Base-by-base conservation (phyloP, 768 basidiomycete species). In the Macrolepiota albuminosa region DNA sequence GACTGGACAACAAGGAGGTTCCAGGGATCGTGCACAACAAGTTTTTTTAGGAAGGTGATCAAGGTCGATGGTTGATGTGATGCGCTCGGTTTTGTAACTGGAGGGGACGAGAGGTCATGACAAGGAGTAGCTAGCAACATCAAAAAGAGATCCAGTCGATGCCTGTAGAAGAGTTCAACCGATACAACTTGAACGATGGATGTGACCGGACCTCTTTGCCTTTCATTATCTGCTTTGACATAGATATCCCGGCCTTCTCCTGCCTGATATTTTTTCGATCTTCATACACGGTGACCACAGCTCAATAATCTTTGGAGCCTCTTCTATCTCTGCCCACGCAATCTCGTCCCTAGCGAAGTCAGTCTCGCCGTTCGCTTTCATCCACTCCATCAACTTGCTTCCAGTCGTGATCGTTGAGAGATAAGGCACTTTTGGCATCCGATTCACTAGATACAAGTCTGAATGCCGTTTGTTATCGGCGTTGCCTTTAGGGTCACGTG, bases 21-120 rank as follows among this genome's bases (percentile, higher is more conserved):
- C 63, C 70, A 78, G 0, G 80, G 79, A 57, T 80, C 79, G 54
- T 81, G 79, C 0, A 81, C 76, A 18, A 75, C 61, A 9, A 81
- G 68, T 21, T 21, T 64, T 77, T 63, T 74, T 61, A 0, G 81
- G 81, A 34, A 75, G 67, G 10, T 55, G 57, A 18, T 67, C 61
- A 33, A 68, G 68, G 21, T 67, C 64, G 24, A 74, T 70, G 13
- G 67, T 59, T n/a, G 66, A 60, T 16, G 72, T 66, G 9, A 74
- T 46, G 0, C 51, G 63, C 3, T 67, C 65, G 10, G 67, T 54
- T 48, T 59, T 34, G 29, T 61, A 63, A 34, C 61, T 63, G 61
- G 79, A 81, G 0, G 80, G 80, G 1, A 67, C 65, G 3, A 75
- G 56, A 3, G 79, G 77, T 76, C 78, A 78, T 13, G 74, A 75